phyloP scores from a whole-genome alignment of 495 filamentous ascomycete genomes.

The Diplogelasinospora grovesii region DNA sequence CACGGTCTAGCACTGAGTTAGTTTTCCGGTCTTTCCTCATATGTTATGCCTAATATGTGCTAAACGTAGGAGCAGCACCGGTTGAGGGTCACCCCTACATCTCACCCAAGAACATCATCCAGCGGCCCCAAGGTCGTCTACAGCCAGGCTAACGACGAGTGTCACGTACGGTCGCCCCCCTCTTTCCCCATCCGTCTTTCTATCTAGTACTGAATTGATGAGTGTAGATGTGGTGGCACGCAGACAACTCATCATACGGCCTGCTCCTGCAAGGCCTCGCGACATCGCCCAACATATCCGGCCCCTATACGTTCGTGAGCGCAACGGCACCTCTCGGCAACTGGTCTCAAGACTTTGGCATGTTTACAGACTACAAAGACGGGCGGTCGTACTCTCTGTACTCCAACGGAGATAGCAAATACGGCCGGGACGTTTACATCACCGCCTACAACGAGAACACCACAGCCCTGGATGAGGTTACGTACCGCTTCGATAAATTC shows the following conservation, averaged over 20 bases:
- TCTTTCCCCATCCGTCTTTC: neutral
- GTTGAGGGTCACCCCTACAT: conserved; percentile 31
- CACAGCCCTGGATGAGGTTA: conserved; percentile 28
- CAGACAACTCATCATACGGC: conserved; percentile 39
- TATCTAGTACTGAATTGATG: neutral
- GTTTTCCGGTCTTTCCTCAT: neutral
- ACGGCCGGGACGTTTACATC: conserved; percentile 38
- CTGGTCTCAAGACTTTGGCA: conserved; percentile 42
- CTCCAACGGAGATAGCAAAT: conserved; percentile 35
- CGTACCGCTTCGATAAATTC: conserved; percentile 38
- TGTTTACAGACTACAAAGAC: conserved; percentile 40
- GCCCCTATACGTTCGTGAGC: conserved; percentile 34
- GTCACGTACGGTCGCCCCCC: conserved; percentile 35
- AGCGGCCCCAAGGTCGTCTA: conserved; percentile 41
- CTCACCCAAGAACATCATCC: conserved; percentile 32
- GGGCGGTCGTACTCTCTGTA: conserved; percentile 36
- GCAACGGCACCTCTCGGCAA: conserved; percentile 39
- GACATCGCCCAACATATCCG: conserved; percentile 28
- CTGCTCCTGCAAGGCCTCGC: conserved; percentile 38
- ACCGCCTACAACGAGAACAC: conserved; percentile 33
- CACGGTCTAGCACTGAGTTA: conserved; percentile 34
- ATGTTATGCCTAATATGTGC: neutral
- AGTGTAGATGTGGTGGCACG: conserved; percentile 46
- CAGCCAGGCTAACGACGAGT: conserved; percentile 25
- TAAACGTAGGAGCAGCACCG: conserved; percentile 25